Base-by-base conservation (phyloP, 1,284 basidiomycete species). In the Apiotrichum veenhuisii region DNA sequence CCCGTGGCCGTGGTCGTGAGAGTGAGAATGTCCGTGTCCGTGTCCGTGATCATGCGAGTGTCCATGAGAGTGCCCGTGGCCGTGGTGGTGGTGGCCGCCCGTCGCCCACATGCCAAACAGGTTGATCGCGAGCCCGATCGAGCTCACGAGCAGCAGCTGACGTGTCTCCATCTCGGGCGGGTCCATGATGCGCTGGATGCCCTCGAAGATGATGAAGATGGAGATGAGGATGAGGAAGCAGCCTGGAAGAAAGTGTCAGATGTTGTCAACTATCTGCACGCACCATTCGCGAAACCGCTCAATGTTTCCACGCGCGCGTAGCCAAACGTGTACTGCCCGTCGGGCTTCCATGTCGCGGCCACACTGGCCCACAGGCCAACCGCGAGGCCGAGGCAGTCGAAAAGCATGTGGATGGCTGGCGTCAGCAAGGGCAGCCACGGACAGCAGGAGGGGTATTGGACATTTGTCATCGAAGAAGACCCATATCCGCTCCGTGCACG, bases 21-120 rank as follows among this genome's bases (percentile, higher is more conserved):
- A 62, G 51, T 72, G 69, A 71, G 89, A 87, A 69, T 89, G 87
- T 70, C 20, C 54, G 38, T 64, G 58, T 20, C 34, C 52, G 52
- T 67, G 62, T 9, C 52, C 53, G 25, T 66, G 50, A 2, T 41
- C 58, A 36, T 67, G 64, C 3, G 26, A 27, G 54, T 68, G 65
- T 3, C 59, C 62, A 57, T 77, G 75, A 22, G 69, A 64, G 52
- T 71, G 71, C 15, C 68, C 57, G 78, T 91, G 89, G 0, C 76
- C 76, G 54, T 78, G 77, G 74, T 92, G 89, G 72, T 91, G 89
- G 75, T 93, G 91, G 2, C 91, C 91, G 9, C 96, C 96, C 81
- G 96, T 99, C 0, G 96, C 96, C 76, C 94, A 93, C 94, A 99
- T 97, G 33, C 96, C 96, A 68, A 98, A 98, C 30, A 99, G 77